Evolutionary conservation across 495 filamentous ascomycete species (phyloP).

Genomic region (Friedmanniomyces endolithicus): DNA sequence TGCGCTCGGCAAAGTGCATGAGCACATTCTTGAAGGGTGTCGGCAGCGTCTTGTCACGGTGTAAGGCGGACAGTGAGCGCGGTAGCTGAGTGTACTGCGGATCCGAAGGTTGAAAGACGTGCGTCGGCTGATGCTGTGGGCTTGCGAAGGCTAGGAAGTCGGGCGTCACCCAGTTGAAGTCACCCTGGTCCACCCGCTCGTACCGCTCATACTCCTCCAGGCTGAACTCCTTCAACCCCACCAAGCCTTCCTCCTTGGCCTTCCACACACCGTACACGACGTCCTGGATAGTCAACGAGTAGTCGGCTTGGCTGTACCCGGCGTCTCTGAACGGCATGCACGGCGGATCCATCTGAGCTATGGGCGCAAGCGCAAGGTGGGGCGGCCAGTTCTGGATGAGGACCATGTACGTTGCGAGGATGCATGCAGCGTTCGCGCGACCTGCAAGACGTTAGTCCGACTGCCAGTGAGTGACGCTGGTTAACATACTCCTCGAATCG

Average conservation of each 20-base stretch:
- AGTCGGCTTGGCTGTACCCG: conserved; percentile 97
- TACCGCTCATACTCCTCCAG: conserved; percentile 94
- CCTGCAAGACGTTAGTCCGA: conserved; percentile 31
- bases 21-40: conserved; percentile 90
- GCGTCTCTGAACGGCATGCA: conserved; percentile 98
- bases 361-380: conserved; percentile 89
- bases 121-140: conserved; percentile 66
- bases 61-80: conserved; percentile 51
- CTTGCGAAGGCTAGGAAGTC: conserved; percentile 94
- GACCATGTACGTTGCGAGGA: conserved; percentile 97
- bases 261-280: conserved; percentile 98
- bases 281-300: conserved; percentile 85
- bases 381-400: conserved; percentile 96
- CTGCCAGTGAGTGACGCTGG: neutral
- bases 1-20: conserved; percentile 68
- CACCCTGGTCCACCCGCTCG: conserved; percentile 92
- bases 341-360: conserved; percentile 89
- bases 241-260: conserved; percentile 86
- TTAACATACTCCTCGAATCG: conserved; percentile 67
- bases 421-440: conserved; percentile 90
- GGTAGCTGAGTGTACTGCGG: conserved; percentile 62
- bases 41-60: conserved; percentile 46
- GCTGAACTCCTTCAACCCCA: conserved; percentile 76
- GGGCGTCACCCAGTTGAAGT: conserved; percentile 98
- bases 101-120: conserved; percentile 54